phyloP scores from a whole-genome alignment of 192 early-diverging fungal species.

The Podila horticola region DNA sequence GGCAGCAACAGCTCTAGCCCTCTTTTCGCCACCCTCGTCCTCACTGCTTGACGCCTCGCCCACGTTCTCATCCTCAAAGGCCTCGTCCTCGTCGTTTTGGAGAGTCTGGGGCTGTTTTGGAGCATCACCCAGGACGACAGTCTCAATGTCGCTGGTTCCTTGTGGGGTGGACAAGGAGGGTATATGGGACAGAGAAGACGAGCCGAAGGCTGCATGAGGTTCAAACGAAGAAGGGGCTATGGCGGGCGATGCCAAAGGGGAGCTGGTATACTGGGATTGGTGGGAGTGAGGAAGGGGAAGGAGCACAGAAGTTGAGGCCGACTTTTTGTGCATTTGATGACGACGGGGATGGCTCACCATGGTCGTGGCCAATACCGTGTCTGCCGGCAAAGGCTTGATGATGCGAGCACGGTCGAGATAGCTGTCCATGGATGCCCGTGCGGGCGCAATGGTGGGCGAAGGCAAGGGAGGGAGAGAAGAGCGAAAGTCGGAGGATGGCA shows the following conservation, averaged over 20 bases:
- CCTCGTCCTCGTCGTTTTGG: neutral
- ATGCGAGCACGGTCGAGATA: slow-evolving; percentile 21
- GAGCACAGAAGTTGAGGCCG: slow-evolving; percentile 7
- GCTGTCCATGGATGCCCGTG: slow-evolving; percentile 19
- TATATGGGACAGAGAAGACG: slow-evolving; percentile 2
- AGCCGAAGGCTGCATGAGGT: neutral
- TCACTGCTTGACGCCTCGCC: neutral
- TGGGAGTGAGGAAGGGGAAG: neutral
- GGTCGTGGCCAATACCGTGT: slow-evolving; percentile 24
- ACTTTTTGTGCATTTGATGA: neutral
- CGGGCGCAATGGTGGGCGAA: neutral
- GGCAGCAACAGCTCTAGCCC: neutral
- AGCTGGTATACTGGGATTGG: neutral
- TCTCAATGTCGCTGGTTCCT: neutral
- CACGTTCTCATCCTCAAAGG: neutral
- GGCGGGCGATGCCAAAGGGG: neutral
- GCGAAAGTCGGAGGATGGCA: neutral
- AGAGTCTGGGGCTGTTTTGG: neutral
- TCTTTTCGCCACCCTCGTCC: slow-evolving; percentile 1
- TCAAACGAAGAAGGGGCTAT: slow-evolving; percentile 1
- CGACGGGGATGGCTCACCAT: slow-evolving; percentile 35
- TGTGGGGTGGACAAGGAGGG: neutral
- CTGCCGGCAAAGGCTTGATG: slow-evolving; percentile 19
- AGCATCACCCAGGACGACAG: neutral
- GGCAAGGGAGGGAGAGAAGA: neutral